Base-by-base conservation (phyloP, 2,329 filamentous ascomycete genomes). In the Scedosporium minutisporum region DNA sequence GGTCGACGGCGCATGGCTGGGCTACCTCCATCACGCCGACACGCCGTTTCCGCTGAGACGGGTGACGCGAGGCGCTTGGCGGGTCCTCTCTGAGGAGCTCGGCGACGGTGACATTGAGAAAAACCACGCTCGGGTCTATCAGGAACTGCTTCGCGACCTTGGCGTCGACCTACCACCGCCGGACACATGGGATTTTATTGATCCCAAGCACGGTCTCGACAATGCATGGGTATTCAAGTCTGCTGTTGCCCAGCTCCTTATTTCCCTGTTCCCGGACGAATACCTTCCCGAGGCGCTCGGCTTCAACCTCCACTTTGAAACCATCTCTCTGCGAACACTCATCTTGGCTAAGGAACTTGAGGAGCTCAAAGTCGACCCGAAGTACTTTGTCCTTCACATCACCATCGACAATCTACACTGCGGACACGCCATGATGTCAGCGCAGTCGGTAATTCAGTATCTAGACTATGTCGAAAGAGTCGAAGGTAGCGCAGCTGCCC, bases 341-440 rank as follows among this genome's bases (percentile, higher is more conserved):
- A 48, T 16, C 16, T 6, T 21, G 16, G 18, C 14, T 21, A 48
- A 76, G 44, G 80, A 82, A 67, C 69, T 81, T 25, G 69, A 68
- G 14, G 78, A 79, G 65, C 63, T 82, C 23, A 68, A 69, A 4
- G 64, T 82, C 7, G 70, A 79, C 62, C 67, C 75, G 0, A 77
- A 77, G 48, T 82, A 81, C 66, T 83, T 81, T 66, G 66, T 75
- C n/a, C 69, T 83, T 3, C 80, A 82, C 67, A 71, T 82, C 48
- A 73, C 76, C 0, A 82, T 82, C 59, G 80, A 82, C 65, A 82
- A 82, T 65, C 70, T 73, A 4, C 70, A 80, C 63, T 77, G 74
- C 0, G 79, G 80, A 0, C 80, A 82, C 66, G 72, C 76, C 12
- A 77, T 77, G 2, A 81, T 82, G 74, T 78, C 78, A 1, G 68